phyloP scores from a whole-genome alignment of 2,329 filamentous ascomycete genomes.

The Cadophora gregata region DNA sequence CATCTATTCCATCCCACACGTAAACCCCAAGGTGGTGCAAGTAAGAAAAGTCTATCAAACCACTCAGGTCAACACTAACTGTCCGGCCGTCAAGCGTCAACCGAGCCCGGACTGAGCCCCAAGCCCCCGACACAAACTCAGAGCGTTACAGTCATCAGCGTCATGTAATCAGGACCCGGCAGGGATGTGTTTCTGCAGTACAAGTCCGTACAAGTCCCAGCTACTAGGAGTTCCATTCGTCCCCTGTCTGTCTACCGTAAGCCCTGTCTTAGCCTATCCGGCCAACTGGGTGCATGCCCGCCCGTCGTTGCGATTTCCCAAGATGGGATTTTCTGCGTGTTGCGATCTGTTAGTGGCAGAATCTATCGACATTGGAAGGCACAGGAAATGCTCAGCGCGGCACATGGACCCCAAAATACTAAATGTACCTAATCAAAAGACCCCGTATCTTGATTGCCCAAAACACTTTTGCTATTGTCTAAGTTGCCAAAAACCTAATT shows the following conservation, averaged over 20 bases:
- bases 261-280: neutral
- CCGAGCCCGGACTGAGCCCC: neutral
- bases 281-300: neutral
- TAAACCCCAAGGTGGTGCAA: neutral
- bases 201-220: neutral
- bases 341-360: neutral
- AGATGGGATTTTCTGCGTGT: neutral
- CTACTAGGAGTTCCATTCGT: neutral
- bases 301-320: neutral
- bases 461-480: neutral
- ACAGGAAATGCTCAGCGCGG: neutral
- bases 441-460: neutral
- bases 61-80: slow-evolving; percentile 9
- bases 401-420: slow-evolving; percentile 6
- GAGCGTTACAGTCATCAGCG: slow-evolving; percentile 21
- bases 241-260: neutral
- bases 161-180: slow-evolving; percentile 6
- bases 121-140: slow-evolving; percentile 9
- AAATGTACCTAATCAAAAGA: neutral
- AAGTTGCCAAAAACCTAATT: neutral
- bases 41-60: slow-evolving; percentile 11
- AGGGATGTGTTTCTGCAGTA: neutral
- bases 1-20: neutral
- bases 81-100: neutral
- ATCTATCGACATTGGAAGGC: neutral